Base-by-base conservation (phyloP, 2,329 filamentous ascomycete genomes). In the Alternaria sp. region DNA sequence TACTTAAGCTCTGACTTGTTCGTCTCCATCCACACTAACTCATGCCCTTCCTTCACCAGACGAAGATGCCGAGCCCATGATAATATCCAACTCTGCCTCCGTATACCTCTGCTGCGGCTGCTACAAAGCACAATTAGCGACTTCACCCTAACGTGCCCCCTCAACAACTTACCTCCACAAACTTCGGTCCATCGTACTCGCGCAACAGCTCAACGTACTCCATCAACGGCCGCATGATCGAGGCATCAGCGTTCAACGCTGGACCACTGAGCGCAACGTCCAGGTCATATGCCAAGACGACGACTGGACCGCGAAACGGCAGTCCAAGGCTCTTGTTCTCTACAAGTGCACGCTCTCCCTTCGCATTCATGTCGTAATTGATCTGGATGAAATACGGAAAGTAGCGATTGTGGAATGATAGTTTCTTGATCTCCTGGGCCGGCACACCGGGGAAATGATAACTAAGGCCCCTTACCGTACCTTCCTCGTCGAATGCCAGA, bases 61-160 rank as follows among this genome's bases (percentile, higher is more conserved):
- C 11, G 23, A n/a, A n/a, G 30, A 21, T 25, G 49, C 7, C 30
- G 18, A 23, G 4, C 23, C 44, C 44, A 65, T 23, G 8, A 70
- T 44, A 18, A 11, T 23, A 50, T 15, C 43, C 57, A 53, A 62
- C 23, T 63, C 57, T 46, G 50, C 50, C 49, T 61, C 50, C 5
- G 28, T 53, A 51, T 58, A 70, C 28, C 50, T 56, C 30, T 45
- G 44, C 33, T 67, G 68, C 55, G 68, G 68, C 44, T 70, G 66
- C 60, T 70, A 26, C 47, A 57, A 25, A 28, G 8, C 12, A 59
- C n/a, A 5, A 18, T 54, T 18, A 59, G 47, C n/a, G 5, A 15
- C 11, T 21, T 28, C 26, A 6, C 26, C 8, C 8, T 9, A 14
- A 12, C 18, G 2, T 21, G 6, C 18, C 7, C 7, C 1, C 23